Percentiles rank a stretch among this genome's conserved stretches.
These are phyloP conservation scores for Aspergillus cavernicola DNA, from an alignment of 495 filamentous ascomycete species.

Conservation along the genomic window DNA sequence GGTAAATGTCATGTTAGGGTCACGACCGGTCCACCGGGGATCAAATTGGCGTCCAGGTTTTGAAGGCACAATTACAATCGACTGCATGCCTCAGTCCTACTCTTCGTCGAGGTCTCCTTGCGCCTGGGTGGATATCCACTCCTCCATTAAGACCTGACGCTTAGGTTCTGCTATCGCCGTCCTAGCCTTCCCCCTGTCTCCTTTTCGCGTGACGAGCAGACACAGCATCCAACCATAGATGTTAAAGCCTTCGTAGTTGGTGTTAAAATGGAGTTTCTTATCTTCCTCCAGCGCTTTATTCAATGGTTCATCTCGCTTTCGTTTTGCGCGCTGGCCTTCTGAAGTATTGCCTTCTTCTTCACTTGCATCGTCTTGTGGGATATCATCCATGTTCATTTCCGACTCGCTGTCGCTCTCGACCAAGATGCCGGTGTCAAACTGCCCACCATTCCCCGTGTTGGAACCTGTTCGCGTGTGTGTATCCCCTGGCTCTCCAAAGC, in stretches of 20 bases:
- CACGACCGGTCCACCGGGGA: neutral
- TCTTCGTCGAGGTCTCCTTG: constrained; percentile 45
- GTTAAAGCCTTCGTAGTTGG: constrained; percentile 89
- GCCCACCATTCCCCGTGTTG: constrained; percentile 32
- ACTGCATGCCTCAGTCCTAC: constrained; percentile 13
- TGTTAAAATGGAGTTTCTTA: constrained; percentile 81
- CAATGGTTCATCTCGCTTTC: constrained; percentile 9
- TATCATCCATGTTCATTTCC: constrained; percentile 31
- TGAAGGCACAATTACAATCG: too few species aligned
- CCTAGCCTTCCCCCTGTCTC: constrained; percentile 33
- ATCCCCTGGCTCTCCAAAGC: constrained; percentile 53
- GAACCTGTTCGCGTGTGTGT: constrained; percentile 42
- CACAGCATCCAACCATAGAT: constrained; percentile 92
- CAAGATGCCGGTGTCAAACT: constrained; percentile 34
- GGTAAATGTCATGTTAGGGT: neutral
- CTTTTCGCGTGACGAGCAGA: constrained; percentile 77
- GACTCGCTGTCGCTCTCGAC: constrained; percentile 41
- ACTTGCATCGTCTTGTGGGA: constrained; percentile 28
- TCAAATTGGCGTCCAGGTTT: too few species aligned
- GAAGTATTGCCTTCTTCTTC: constrained; percentile 14
- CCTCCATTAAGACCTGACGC: constrained; percentile 84
- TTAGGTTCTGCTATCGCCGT: constrained; percentile 27
- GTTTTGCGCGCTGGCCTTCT: constrained; percentile 17
- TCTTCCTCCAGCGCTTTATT: constrained; percentile 52
- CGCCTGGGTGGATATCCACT: constrained; percentile 78